Evolutionary conservation across 257 asterid species (phyloP).

Genomic region (Solanum pennellii): DNA sequence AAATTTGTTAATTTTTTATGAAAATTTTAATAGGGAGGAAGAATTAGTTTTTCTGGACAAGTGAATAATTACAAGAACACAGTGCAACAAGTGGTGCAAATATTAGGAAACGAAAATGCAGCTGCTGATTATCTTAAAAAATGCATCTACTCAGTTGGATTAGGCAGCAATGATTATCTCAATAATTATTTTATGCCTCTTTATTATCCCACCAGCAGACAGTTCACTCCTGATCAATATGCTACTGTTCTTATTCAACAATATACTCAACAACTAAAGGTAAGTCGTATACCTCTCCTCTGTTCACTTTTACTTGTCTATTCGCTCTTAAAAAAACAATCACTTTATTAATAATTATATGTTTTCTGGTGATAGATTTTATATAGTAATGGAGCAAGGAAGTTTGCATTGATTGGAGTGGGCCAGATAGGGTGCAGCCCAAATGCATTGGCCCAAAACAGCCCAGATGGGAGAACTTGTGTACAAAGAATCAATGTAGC

Average conservation of each 20-base stretch:
- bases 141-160: constrained; percentile 8
- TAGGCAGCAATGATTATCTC: constrained; percentile 25
- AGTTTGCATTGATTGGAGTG: constrained; percentile 7
- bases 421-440: constrained; percentile 24
- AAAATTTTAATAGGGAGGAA: not conserved
- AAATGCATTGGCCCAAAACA: constrained; percentile 11
- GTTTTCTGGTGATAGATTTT: constrained; percentile 3
- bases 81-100: not conserved
- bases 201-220: not conserved
- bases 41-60: constrained; percentile 2
- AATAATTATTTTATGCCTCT: constrained; percentile 16
- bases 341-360: not conserved
- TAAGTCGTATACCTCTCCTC: not conserved
- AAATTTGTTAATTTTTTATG: not conserved
- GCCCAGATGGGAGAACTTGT: constrained; percentile 10
- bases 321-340: not conserved
- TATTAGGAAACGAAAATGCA: not conserved
- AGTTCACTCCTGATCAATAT: constrained; percentile 26
- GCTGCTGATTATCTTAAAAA: not conserved
- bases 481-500: constrained; percentile 10
- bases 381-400: constrained; percentile 21
- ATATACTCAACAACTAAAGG: constrained; percentile 29
- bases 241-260: constrained; percentile 37
- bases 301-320: not conserved
- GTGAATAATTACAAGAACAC: constrained; percentile 1